Evolutionary conservation across 2,329 filamentous ascomycete genomes (phyloP), one percentile per base, ranked within the genome.

Genomic region (Scorias spongiosa): DNA sequence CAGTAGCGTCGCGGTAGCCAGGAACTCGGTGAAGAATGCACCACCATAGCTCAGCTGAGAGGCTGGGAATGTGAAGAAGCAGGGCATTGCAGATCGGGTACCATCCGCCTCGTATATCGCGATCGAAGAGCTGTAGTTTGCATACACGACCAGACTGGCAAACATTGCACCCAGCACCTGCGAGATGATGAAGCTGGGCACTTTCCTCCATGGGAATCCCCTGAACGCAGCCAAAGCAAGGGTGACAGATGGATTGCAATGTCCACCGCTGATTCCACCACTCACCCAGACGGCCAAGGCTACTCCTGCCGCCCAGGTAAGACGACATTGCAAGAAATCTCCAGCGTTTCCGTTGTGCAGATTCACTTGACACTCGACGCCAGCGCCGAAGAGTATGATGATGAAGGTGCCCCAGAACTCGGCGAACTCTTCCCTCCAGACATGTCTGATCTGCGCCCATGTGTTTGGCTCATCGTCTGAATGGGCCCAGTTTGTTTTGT

Each of bases 391-490:
- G 36, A 84, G 62, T 46, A 84, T 66, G 48, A 84, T 60, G 44
- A 80, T 70, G 64, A 84, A 78, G 10, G 75, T 79, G 7, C 78
- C 79, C 41, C 80, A 71, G 61, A 83, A 82, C 51, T 84, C 78
- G 1, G 76, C 75, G 50, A 82, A 75, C 1, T 71, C 71, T 48
- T 81, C 77, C 46, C 71, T 68, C 32, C 73, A 63, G 26, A 61
- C 51, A 15, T 66, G 60, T 38, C 78, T 68, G 26, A 76, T 59
- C 34, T 64, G 66, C 40, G 64, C 70, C 79, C 78, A 82, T 6
- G 32, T 36, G 32, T 36, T 36, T 3, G 32, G 32, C 15, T 36
- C 32, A 15, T 36, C 32, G 15, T 36, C 32, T 3, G 32, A 36
- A 36, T 36, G 32, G 3, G 32, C 32, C 32, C 32, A 36, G 9